Base-by-base conservation (phyloP, 371 early-diverging fungal species). In the Saksenaea vasiformis region DNA sequence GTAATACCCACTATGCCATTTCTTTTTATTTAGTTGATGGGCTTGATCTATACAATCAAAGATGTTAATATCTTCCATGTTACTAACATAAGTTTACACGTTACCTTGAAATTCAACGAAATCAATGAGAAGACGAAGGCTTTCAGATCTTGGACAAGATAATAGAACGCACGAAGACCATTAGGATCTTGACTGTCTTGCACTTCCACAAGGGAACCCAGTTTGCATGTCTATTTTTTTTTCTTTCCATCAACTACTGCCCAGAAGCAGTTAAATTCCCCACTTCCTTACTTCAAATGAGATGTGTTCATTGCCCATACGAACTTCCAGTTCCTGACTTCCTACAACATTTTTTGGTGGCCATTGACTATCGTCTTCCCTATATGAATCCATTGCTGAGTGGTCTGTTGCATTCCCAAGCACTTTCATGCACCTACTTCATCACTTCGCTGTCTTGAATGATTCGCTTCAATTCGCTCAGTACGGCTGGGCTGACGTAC, bases 141-240 rank as follows among this genome's bases (percentile, higher is more conserved):
- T 74, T 95, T 96, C 44, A 98, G 85, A 74, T 98, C 98, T 77
- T 98, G 98, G n/a, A 97, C 90, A 59, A 98, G 78, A 73, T 96
- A 98, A 71, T 98, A 98, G 62, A 98, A 95, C 22, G 90, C 89
- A 28, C 93, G 90, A 27, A 98, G 84, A 24, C 97, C 98, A 56
- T 97, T 97, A 13, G 98, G 96, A 70, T 98, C 99, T 51, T 93
- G 83, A 62, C 93, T 92, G 10, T 89, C 86, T 54, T 91, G 87
- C 0, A 97, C 94, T 66, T 98, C 97, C 3, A 89, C 90, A 61
- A 98, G 82, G 7, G 97, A 95, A 3, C 94, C 91, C 36, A 98
- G 86, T 72, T 96, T 96, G 58, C 93, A 84, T 1, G 98, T 96
- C 90, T 95, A 69, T 19, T 11, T 95, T 67, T 19, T 11, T 13